phyloP scores from a whole-genome alignment of 257 asterid genomes.

The Catharanthus roseus region DNA sequence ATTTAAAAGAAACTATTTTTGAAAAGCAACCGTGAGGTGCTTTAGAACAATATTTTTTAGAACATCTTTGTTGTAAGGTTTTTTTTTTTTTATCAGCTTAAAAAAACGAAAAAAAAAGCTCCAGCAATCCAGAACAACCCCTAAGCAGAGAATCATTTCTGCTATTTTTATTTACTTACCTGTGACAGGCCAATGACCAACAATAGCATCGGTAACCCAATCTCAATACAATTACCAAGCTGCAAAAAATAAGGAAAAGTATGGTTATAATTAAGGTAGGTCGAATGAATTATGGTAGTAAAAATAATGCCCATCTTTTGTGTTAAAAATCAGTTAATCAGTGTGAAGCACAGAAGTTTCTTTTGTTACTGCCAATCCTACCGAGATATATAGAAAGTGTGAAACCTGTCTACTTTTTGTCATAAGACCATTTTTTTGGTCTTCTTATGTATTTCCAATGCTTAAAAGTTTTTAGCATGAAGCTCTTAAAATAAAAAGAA shows the following conservation, averaged over 20 bases:
- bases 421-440: neutral
- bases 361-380: neutral
- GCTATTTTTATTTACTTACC: conserved; percentile 39
- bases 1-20: no score
- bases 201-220: conserved; percentile 87
- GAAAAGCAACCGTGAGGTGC: no score
- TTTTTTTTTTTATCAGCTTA: no score
- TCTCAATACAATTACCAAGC: conserved; percentile 93
- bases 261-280: neutral
- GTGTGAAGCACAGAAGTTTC: neutral
- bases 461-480: neutral
- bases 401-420: neutral
- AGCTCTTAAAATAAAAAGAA: neutral
- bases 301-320: neutral
- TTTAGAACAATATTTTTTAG: no score
- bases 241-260: conserved; percentile 29
- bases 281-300: neutral
- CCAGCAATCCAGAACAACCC: no score
- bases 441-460: neutral
- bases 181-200: conserved; percentile 80
- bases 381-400: neutral
- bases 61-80: no score
- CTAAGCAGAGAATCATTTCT: conserved; percentile 4
- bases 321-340: neutral
- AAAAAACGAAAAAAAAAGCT: no score